A percentile compares a stretch with the other conserved stretches of the same genome.
phyloP scores from a whole-genome alignment of 192 early-diverging fungal species.

The Coemansia sp. region DNA sequence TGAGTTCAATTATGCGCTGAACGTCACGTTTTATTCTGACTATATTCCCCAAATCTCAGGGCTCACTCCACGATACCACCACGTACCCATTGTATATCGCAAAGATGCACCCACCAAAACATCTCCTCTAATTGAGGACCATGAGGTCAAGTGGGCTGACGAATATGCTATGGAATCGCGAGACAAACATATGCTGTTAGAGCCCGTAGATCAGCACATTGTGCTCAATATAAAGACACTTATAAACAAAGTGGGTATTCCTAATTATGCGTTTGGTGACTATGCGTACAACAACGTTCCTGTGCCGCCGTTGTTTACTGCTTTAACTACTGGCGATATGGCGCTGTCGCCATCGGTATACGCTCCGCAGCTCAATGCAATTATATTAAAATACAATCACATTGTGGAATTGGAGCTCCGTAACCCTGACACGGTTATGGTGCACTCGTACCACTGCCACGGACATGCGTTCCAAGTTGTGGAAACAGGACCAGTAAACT shows the following conservation, averaged over 20 bases:
- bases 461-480: conserved; percentile 79
- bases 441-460: conserved; percentile 80
- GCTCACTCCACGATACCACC: conserved; percentile 53
- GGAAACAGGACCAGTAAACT: conserved; percentile 46
- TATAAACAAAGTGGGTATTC: not conserved
- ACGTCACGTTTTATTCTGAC: conserved; percentile 58
- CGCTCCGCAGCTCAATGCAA: conserved; percentile 60
- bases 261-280: not conserved
- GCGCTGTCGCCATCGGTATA: conserved; percentile 59
- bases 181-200: conserved; percentile 49
- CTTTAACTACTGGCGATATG: conserved; percentile 57
- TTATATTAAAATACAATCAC: conserved; percentile 61
- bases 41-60: conserved; percentile 50
- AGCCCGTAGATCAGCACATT: conserved; percentile 44
- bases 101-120: conserved; percentile 54
- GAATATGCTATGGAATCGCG: conserved; percentile 8
- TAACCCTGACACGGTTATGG: conserved; percentile 62
- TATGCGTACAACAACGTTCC: conserved; percentile 10
- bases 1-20: conserved; percentile 65
- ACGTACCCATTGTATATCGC: conserved; percentile 60
- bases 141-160: conserved; percentile 13
- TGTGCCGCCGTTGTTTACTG: conserved; percentile 66
- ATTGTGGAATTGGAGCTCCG: conserved; percentile 68
- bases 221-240: not conserved
- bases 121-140: not conserved